These are phyloP conservation scores for Stephania cephalantha DNA, from an alignment of 164 flowering plant species.

Conservation along the genomic window DNA sequence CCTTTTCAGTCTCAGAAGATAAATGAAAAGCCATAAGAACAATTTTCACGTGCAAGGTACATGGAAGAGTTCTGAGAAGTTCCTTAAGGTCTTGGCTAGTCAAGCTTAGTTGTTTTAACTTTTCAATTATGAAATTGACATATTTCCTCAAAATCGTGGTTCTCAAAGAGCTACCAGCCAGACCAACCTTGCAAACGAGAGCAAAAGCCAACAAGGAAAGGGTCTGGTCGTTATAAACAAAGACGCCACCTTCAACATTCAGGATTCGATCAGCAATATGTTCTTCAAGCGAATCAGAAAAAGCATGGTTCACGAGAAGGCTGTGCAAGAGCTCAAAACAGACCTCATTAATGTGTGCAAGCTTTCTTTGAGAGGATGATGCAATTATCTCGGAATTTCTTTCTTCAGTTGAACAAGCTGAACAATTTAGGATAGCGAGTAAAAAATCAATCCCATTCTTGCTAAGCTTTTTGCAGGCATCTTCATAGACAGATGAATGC, in stretches of 20 bases:
- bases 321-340: constrained; percentile 66
- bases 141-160: constrained; percentile 44
- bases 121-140: constrained; percentile 54
- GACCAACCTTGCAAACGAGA: constrained; percentile 48
- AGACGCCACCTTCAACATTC: constrained; percentile 52
- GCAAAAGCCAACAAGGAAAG: constrained; percentile 61
- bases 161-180: constrained; percentile 52
- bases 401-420: constrained; percentile 42
- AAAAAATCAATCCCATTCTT: constrained; percentile 38
- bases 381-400: constrained; percentile 30
- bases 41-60: constrained; percentile 69
- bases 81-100: constrained; percentile 42
- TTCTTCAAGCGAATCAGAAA: constrained; percentile 62
- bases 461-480: constrained; percentile 52
- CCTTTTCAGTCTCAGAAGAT: constrained; percentile 62
- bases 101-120: constrained; percentile 34
- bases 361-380: constrained; percentile 37
- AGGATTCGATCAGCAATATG: constrained; percentile 60
- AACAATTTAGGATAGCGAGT: constrained; percentile 45
- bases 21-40: constrained; percentile 85
- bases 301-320: constrained; percentile 43
- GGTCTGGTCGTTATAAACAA: constrained; percentile 58
- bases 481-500: constrained; percentile 45
- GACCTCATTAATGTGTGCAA: constrained; percentile 44
- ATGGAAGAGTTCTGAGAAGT: constrained; percentile 59